Evolutionary conservation across 2,329 filamentous ascomycete genomes (phyloP).

Genomic region (Botryotinia convoluta): DNA sequence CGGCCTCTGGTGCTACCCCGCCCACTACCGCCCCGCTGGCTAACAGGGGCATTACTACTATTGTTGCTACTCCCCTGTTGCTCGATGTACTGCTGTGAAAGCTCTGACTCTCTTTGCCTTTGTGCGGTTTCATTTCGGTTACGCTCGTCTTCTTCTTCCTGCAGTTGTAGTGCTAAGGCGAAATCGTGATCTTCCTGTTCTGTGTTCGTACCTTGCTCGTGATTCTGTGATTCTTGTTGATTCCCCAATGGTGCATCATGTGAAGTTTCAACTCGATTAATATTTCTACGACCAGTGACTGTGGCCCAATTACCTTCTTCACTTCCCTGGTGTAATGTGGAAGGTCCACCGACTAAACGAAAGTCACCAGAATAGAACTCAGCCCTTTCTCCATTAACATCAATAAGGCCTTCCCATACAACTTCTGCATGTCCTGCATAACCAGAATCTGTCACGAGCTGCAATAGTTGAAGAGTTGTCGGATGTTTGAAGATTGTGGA

Average conservation of each 20-base stretch:
- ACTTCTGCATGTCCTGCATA: slow-evolving; percentile 86
- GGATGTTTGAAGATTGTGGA: slow-evolving; percentile 91
- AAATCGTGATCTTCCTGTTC: slow-evolving; percentile 80
- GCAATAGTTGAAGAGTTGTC: slow-evolving; percentile 69
- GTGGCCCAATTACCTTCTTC: slow-evolving; percentile 29
- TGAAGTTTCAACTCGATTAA: slow-evolving; percentile 5
- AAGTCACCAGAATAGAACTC: slow-evolving; percentile 92
- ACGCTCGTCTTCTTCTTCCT: slow-evolving; percentile 88
- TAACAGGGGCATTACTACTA: slow-evolving; percentile 32
- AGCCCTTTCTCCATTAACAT: slow-evolving; percentile 78
- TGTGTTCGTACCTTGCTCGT: slow-evolving; percentile 36
- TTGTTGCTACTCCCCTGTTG: slow-evolving; percentile 51
- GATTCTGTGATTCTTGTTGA: slow-evolving; percentile 14
- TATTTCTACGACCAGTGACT: slow-evolving; percentile 20
- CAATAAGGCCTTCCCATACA: slow-evolving; percentile 91
- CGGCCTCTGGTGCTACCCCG: background rate
- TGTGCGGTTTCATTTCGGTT: slow-evolving; percentile 62
- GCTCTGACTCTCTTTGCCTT: slow-evolving; percentile 61
- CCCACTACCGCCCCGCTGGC: slow-evolving; percentile 32
- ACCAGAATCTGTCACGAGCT: slow-evolving; percentile 88
- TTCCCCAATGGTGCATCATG: slow-evolving; percentile 8
- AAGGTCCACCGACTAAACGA: slow-evolving; percentile 67
- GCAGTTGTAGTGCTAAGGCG: slow-evolving; percentile 84
- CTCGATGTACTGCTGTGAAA: slow-evolving; percentile 70
- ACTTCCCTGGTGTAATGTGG: slow-evolving; percentile 19